Conservation (phyloP, 345 rosid species). For the Citrus trifoliata region DNA sequence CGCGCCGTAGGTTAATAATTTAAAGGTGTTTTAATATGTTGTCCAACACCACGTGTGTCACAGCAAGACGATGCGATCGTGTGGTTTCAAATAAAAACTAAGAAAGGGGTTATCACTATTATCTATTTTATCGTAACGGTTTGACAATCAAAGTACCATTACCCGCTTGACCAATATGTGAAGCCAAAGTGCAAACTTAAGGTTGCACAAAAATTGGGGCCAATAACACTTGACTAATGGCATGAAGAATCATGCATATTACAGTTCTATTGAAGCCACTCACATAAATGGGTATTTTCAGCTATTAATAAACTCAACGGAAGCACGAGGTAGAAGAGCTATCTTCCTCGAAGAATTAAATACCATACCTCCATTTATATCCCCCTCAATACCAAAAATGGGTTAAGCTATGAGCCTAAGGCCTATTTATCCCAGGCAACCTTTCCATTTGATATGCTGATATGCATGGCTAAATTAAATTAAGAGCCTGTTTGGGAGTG, state of each 20-base stretch:
- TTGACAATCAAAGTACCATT: too few relatives aligned
- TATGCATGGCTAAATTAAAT: background rate
- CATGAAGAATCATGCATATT: background rate
- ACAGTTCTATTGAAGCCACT: background rate
- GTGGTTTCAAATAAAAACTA: background rate
- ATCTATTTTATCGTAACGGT: too few relatives aligned
- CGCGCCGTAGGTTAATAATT: background rate
- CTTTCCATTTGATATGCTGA: background rate
- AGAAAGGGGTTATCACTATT: too few relatives aligned
- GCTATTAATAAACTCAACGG: background rate
- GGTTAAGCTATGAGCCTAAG: background rate
- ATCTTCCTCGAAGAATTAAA: background rate
- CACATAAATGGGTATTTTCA: background rate
- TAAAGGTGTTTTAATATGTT: background rate
- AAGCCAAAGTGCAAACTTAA: background rate
- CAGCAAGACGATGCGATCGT: too few relatives aligned
- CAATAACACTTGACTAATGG: too few relatives aligned
- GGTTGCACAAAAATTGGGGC: background rate
- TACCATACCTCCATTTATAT: background rate
- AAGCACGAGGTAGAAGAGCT: background rate
- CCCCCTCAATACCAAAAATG: background rate
- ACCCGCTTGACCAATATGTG: background rate
- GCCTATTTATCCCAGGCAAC: background rate
- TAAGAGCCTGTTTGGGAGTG: too few relatives aligned
- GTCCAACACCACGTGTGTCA: background rate